Base-by-base conservation (phyloP, 176 grass and related monocot genomes). In the Triticum timopheevii region DNA sequence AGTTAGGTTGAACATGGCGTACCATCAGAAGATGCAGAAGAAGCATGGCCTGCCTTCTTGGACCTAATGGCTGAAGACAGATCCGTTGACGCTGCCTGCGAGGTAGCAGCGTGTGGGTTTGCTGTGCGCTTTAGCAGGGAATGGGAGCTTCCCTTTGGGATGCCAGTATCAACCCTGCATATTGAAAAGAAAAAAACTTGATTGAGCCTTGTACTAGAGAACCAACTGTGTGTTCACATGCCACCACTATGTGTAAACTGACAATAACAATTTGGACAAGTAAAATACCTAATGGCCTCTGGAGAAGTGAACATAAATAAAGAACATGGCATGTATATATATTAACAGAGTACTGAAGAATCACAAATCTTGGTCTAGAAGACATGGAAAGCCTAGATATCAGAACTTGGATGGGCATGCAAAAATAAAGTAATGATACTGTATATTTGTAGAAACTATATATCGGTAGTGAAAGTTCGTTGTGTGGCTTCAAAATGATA, bases 1-100 rank as follows among this genome's bases (percentile, higher is more conserved):
- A 62, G 15, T n/a, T 20, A 19, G 17, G 68, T 34, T 45, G 64
- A 31, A 65, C 39, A 71, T 58, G 76, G 8, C 78, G 22, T 89
- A 95, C 93, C 93, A 40, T 95, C 88, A 85, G 81, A 91, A 17
- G 88, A 86, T 34, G 13, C 79, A 85, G 81, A 90, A 25, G 88
- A 86, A 27, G 13, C 75, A 87, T 68, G 71, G 19, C 70, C 80
- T 39, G 86, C 79, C 30, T 89, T 93, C 89, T 91, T 93, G 61
- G 90, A 80, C 75, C 86, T 89, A 49, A 86, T 40, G 25, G 86
- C 64, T 77, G 84, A 78, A 76, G 90, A 74, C 15, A 84, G 2
- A 71, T 91, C 89, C 3, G 74, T 61, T 2, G 84, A 22, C 49
- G 66, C 62, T 54, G 78, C 69, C 63, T 89, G 81, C 44, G 89